Base-by-base conservation (phyloP, 148 eudicot species). In the Silene latifolia region DNA sequence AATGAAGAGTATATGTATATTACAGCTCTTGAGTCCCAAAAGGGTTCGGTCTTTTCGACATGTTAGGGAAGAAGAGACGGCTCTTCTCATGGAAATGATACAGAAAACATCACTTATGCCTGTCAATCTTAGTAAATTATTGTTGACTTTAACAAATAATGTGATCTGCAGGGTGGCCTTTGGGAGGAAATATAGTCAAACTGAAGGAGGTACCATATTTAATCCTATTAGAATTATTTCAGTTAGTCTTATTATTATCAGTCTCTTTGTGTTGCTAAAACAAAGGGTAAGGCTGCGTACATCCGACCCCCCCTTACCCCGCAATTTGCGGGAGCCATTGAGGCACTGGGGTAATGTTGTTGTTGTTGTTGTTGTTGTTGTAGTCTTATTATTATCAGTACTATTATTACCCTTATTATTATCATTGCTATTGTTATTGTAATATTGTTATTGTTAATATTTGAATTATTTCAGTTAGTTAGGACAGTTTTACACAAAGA, bases 11-110 rank as follows among this genome's bases (percentile, higher is more conserved):
- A 48, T 77, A 7, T 60, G 63, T 24, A 68, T 79, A n/a, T 20
- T 47, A 6, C 71, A 82, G 1, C 75, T 82, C 9, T 29, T 78
- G 1, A 74, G 78, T 20, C 51, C 25, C 6, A 75, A 60, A 23
- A 75, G 63, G 11, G 85, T 82, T 47, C 57, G 21, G 20, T 78
- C 82, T 5, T 78, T 71, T 53, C 67, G 74, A 10, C 3, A 19
- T 35, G 59, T 82, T 14, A 75, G 85, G 23, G 79, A 74, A 59
- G 77, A 82, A 75, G 85, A 82, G 53, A 27, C 46, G 14, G 60
- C 9, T 7, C 63, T 61, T 4, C 29, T 82, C 57, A 48, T 78
- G 17, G 72, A 74, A n/a, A 35, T 53, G 57, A 64, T 82, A 11
- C 14, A 47, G 14, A 20, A 11, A 15, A 47, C 42, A 2, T 42